A percentile compares a stretch with the other conserved stretches of the same genome.
Evolutionary conservation across 768 basidiomycete species (phyloP).

Genomic region (Naganishia vishniacii): DNA sequence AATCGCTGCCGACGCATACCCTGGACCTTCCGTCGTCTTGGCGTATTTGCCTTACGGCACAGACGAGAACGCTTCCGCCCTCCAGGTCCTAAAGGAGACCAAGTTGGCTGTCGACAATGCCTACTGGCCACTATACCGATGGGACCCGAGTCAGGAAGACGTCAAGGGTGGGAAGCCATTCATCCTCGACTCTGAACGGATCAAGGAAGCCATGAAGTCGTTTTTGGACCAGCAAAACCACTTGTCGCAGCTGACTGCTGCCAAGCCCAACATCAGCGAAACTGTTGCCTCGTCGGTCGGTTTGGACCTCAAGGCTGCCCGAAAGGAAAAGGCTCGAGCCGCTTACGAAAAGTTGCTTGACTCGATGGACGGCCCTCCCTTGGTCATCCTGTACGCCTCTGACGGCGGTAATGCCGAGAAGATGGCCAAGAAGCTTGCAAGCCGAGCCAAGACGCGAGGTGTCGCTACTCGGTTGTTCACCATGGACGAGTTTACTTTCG

Average conservation of each 20-base stretch:
- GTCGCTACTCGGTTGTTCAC: slow-evolving; percentile 68
- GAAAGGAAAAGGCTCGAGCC: slow-evolving; percentile 71
- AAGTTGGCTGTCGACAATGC: slow-evolving; percentile 93
- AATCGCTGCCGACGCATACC: slow-evolving; percentile 80
- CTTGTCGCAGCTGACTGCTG: slow-evolving; percentile 81
- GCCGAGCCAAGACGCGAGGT: slow-evolving; percentile 76
- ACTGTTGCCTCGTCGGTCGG: slow-evolving; percentile 81
- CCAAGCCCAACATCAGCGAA: slow-evolving; percentile 67
- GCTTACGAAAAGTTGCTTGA: slow-evolving; percentile 77
- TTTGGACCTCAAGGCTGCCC: slow-evolving; percentile 72
- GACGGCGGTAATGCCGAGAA: slow-evolving; percentile 97
- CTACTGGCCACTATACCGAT: slow-evolving; percentile 97
- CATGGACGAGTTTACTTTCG: slow-evolving; percentile 66
- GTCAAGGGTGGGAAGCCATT: slow-evolving; percentile 65
- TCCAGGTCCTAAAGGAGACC: slow-evolving; percentile 92
- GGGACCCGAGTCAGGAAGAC: slow-evolving; percentile 81
- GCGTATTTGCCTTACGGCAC: slow-evolving; percentile 85
- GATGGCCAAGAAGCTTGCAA: slow-evolving; percentile 77
- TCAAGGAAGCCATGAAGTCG: slow-evolving; percentile 85
- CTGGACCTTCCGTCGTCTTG: slow-evolving; percentile 84
- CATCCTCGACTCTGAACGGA: slow-evolving; percentile 80
- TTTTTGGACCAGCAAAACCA: slow-evolving; percentile 97
- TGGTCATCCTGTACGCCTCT: slow-evolving; percentile 85
- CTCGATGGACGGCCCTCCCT: slow-evolving; percentile 79
- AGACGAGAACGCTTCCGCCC: slow-evolving; percentile 66